phyloP scores from a whole-genome alignment of 2,329 filamentous ascomycete genomes.

The Didymella lethalis region DNA sequence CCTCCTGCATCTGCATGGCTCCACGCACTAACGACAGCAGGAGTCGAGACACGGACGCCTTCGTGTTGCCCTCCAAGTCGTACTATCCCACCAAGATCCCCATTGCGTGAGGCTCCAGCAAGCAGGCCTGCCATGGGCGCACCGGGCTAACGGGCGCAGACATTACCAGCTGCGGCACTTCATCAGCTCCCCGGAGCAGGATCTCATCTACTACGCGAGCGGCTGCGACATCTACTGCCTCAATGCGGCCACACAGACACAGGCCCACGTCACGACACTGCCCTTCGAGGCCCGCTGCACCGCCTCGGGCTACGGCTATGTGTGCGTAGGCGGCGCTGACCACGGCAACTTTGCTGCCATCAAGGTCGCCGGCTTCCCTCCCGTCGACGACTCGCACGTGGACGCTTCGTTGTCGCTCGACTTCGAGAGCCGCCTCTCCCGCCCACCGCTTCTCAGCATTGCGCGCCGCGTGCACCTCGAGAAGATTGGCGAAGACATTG shows the following conservation, averaged over 20 bases:
- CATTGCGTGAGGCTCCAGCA: constrained; percentile 52
- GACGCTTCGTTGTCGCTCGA: constrained; percentile 66
- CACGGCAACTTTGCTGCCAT: constrained; percentile 87
- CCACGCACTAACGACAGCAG: constrained; percentile 41
- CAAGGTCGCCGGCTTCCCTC: constrained; percentile 60
- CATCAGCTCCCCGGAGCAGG: constrained; percentile 79
- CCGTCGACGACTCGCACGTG: constrained; percentile 58
- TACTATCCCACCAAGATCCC: constrained; percentile 60
- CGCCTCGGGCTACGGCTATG: constrained; percentile 84
- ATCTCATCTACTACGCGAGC: constrained; percentile 85
- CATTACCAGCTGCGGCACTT: constrained; percentile 92
- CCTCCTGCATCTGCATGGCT: background rate
- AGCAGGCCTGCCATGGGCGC: background rate
- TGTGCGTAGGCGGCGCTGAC: constrained; percentile 86
- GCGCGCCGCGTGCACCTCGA: constrained; percentile 59
- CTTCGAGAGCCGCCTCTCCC: constrained; percentile 45
- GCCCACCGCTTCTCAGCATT: constrained; percentile 50
- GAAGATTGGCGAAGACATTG: constrained; percentile 68
- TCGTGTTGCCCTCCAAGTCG: constrained; percentile 55
- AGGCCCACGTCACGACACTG: constrained; percentile 76
- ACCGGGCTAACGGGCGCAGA: constrained; percentile 54
- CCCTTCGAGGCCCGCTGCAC: constrained; percentile 79
- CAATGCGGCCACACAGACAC: constrained; percentile 72
- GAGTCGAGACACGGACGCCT: constrained; percentile 56
- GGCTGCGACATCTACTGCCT: constrained; percentile 67